Evolutionary conservation across 148 eudicot genomes (phyloP).

Genomic region (Fallopia convolvulus): DNA sequence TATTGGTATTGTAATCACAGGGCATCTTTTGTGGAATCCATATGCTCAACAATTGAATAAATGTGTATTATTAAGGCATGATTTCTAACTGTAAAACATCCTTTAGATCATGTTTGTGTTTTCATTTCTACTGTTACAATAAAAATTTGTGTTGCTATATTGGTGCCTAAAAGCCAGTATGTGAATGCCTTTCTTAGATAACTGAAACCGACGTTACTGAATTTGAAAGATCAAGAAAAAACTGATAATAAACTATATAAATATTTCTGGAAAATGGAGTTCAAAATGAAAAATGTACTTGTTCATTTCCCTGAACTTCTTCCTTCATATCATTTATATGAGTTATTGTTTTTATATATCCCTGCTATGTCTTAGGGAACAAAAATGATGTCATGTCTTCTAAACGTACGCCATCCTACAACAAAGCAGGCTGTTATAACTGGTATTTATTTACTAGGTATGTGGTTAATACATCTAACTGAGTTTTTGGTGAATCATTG

Average conservation of each 20-base stretch:
- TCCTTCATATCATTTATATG: not conserved
- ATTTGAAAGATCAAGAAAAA: not conserved
- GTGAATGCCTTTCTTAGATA: not conserved
- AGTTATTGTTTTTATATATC: not conserved
- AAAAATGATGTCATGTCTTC: slow-evolving; percentile 90
- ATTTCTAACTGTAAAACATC: not conserved
- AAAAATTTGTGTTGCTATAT: not conserved
- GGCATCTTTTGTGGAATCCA: not conserved
- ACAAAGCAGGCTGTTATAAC: slow-evolving; percentile 98
- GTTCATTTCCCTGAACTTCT: not conserved
- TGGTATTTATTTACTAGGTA: slow-evolving; percentile 90
- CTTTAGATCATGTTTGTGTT: not conserved
- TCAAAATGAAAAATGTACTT: not conserved
- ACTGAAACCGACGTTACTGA: not conserved
- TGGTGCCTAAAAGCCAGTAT: not conserved
- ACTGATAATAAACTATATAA: not conserved
- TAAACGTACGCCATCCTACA: slow-evolving; percentile 84
- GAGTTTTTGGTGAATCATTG: not conserved
- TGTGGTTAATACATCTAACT: slow-evolving; percentile 19
- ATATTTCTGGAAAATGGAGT: not conserved
- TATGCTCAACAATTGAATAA: not conserved
- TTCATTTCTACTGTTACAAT: not conserved
- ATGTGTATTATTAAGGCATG: not conserved
- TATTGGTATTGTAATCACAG: not conserved
- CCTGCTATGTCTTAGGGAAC: slow-evolving; percentile 59